Base-by-base conservation (phyloP, 2,329 filamentous ascomycete genomes). In the Penicillium sp. region DNA sequence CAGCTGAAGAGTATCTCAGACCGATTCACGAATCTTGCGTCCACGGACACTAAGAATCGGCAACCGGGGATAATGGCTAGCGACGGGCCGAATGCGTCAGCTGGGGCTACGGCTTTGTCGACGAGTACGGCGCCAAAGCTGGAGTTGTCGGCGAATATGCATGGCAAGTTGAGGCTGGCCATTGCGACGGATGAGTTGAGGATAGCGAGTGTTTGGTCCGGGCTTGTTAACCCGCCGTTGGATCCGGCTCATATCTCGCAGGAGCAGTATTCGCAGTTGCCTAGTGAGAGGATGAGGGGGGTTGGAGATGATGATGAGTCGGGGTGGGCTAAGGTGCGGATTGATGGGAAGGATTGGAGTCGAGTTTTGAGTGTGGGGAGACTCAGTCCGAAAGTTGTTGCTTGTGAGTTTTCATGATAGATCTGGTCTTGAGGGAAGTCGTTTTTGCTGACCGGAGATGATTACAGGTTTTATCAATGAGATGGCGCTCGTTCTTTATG, bases 1-100 rank as follows among this genome's bases (percentile, higher is more conserved):
- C 92, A 96, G 66, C 80, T 99, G 52, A 96, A 97, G 69, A 88
- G 87, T 57, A 94, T 99, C 56, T 95, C 90, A 4, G 94, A 99
- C 70, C 86, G 94, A 47, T 97, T 97, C 74, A 97, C 91, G 38
- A 92, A 89, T 66, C 83, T 97, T 2, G 90, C 89, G 1, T 62
- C 76, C 10, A 66, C 73, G 8, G 65, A 66, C 18, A 56, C 58
- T 2, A 67, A 67, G 44, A 46, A 44, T n/a, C 39, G 38, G 18
- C 50, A 56, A 5, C 28, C 53, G 2, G 53, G 52, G 0, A 25
- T 57, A 2, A 42, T 56, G 28, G 66, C 60, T 2, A 43, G 54
- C 9, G 62, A 62, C 3, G 74, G 82, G 44, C 57, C 31, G 38
- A 48, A 54, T 1, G 47, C 51, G 35, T 52, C 54, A 2, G 54